phyloP scores from a whole-genome alignment of 208 protist species.

The Acanthamoeba divionensis region DNA sequence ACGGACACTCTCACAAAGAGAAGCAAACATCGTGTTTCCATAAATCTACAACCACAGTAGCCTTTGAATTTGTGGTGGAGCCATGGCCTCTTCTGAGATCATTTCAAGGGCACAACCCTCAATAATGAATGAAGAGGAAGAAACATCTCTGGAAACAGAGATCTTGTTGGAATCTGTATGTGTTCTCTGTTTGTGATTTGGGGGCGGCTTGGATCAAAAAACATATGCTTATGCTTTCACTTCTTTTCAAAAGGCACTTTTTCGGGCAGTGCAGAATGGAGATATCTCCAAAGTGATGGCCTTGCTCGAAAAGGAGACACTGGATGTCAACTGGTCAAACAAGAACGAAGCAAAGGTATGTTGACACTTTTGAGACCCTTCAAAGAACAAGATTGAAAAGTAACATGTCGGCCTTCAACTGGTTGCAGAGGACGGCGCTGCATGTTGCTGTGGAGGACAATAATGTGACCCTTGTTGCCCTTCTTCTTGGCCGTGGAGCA shows the following conservation, averaged over 20 bases:
- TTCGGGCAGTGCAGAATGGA: conserved; percentile 12
- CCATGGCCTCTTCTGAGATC: too few species aligned
- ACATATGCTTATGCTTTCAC: too few species aligned
- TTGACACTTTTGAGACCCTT: not conserved
- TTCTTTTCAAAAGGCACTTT: conserved; percentile 7
- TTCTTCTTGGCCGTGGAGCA: not conserved
- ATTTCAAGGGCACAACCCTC: too few species aligned
- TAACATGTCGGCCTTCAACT: not conserved
- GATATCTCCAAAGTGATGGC: conserved; percentile 37
- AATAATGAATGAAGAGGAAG: too few species aligned
- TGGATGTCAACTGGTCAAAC: conserved; percentile 31
- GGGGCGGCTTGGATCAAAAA: too few species aligned
- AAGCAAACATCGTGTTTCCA: too few species aligned
- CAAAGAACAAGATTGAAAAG: not conserved
- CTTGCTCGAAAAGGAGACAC: not conserved
- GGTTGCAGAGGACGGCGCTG: conserved; percentile 10
- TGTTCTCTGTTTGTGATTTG: too few species aligned
- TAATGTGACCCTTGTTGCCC: not conserved
- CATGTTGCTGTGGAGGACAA: conserved; percentile 30
- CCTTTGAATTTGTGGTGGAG: too few species aligned
- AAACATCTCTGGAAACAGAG: too few species aligned
- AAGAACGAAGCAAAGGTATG: conserved; percentile 23
- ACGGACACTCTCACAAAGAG: too few species aligned
- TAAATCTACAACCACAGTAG: too few species aligned
- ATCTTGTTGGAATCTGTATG: too few species aligned